These are phyloP conservation scores for Mucor lusitanicus DNA, from an alignment of 371 early-diverging fungal genomes.

Conservation along the genomic window DNA sequence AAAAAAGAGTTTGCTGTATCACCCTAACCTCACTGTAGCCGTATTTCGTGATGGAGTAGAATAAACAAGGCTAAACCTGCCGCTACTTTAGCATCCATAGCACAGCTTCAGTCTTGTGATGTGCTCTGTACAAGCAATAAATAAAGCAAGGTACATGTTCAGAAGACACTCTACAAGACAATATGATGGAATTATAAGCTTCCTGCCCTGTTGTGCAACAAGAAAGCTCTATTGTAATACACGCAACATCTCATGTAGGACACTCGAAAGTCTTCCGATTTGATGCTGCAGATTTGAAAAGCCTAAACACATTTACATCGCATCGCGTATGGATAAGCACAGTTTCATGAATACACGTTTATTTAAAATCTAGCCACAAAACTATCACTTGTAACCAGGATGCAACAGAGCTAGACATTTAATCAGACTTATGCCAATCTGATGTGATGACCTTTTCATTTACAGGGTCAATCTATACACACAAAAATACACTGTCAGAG, in stretches of 20 bases:
- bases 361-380: background rate
- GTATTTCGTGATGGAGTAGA: background rate
- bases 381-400: background rate
- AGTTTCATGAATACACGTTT: background rate
- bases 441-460: constrained; percentile 51
- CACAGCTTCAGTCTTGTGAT: background rate
- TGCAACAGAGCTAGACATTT: background rate
- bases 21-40: background rate
- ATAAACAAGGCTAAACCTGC: background rate
- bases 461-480: constrained; percentile 38
- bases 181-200: background rate
- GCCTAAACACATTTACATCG: background rate
- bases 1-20: background rate
- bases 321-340: background rate
- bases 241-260: background rate
- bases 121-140: background rate
- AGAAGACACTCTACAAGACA: background rate
- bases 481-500: background rate
- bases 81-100: background rate
- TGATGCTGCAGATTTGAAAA: background rate
- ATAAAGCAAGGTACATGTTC: background rate
- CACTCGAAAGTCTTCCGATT: background rate
- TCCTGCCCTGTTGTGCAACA: background rate
- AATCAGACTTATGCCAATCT: constrained; percentile 43
- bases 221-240: background rate